Evolutionary conservation across 2,329 filamentous ascomycete genomes (phyloP).

Genomic region (Pestalotiopsis sp.): DNA sequence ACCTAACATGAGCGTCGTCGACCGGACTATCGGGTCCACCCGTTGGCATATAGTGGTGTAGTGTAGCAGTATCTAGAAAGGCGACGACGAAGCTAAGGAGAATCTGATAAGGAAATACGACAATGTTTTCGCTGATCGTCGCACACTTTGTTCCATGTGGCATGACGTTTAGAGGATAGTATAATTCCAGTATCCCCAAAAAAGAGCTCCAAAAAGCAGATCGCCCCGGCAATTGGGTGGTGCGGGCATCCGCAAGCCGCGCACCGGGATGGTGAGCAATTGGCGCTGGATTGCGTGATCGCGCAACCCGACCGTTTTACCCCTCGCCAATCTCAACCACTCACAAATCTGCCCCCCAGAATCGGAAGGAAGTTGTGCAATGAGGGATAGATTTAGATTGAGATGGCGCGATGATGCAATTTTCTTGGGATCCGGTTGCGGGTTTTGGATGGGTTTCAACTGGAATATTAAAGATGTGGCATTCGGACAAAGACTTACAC

Average conservation of each 20-base stretch:
- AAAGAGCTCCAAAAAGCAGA: background rate
- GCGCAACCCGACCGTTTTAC: background rate
- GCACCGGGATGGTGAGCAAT: constrained; percentile 12
- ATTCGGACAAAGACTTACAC: background rate
- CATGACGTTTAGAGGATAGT: background rate
- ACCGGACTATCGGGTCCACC: background rate
- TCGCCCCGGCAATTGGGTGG: constrained; percentile 2
- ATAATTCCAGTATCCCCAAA: background rate
- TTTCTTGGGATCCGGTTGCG: background rate
- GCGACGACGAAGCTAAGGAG: background rate
- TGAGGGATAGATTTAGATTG: background rate
- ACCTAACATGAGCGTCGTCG: background rate
- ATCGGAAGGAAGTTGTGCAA: background rate
- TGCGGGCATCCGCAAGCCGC: constrained; percentile 5
- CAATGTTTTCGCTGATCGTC: background rate
- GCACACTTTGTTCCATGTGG: background rate
- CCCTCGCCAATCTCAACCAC: constrained; percentile 6
- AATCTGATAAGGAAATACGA: background rate
- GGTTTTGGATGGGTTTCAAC: background rate
- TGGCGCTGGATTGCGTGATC: constrained; percentile 13
- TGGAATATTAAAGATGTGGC: background rate
- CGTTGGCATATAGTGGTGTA: background rate
- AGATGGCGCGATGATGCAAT: constrained; percentile 11
- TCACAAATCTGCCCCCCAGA: background rate
- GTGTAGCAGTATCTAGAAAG: background rate